Conservation (phyloP, 2,329 filamentous ascomycete species). For the Colletotrichum costaricense region DNA sequence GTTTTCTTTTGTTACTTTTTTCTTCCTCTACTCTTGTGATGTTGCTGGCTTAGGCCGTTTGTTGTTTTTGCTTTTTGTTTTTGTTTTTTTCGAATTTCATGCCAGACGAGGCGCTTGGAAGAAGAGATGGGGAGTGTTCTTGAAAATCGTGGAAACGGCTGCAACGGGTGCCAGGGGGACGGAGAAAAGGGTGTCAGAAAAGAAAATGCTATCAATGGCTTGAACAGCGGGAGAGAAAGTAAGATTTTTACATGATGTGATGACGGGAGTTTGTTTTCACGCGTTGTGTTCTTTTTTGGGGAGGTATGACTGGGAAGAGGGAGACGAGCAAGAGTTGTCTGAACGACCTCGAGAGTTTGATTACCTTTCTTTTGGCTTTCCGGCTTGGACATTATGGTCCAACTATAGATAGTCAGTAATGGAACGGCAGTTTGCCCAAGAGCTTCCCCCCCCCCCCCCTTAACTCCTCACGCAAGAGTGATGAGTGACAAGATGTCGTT, state of each 20-base stretch:
- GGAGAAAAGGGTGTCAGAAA: neutral
- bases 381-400: conserved; percentile 1
- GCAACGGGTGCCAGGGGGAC: neutral
- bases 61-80: neutral
- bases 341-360: neutral
- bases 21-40: neutral
- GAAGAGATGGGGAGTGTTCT: neutral
- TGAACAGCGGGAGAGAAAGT: neutral
- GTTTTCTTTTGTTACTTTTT: neutral
- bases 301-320: neutral
- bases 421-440: conserved; percentile 21
- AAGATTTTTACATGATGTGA: conserved; percentile 2
- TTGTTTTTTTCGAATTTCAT: neutral
- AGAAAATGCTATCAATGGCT: neutral
- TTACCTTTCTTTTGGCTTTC: neutral
- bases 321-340: neutral
- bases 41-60: conserved; percentile 2
- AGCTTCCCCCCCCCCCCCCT: no score
- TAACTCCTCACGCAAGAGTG: neutral
- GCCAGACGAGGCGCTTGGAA: neutral
- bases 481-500: neutral
- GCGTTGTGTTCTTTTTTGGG: neutral
- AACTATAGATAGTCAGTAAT: conserved; percentile 24
- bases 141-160: neutral
- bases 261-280: neutral